phyloP scores from a whole-genome alignment of 176 grass and related monocot species.

The Cenchrus fungigraminus region DNA sequence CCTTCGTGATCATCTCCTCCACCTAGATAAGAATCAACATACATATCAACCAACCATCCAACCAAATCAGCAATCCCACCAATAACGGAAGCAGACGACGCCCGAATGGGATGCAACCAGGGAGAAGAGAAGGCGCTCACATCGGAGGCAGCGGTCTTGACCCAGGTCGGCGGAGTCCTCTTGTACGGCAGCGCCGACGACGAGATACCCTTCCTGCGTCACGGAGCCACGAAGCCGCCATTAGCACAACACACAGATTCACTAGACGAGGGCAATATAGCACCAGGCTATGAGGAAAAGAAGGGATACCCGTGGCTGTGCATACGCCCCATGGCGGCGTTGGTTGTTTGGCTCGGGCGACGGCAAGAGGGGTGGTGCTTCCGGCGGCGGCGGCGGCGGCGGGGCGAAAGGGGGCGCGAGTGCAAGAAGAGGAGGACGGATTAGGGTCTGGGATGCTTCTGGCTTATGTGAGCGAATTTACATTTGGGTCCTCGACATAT shows the following conservation, averaged over 20 bases:
- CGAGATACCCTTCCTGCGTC: slow-evolving; percentile 79
- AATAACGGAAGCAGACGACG: not conserved
- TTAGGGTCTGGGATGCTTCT: slow-evolving; percentile 51
- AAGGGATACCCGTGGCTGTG: slow-evolving; percentile 65
- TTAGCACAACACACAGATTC: slow-evolving; percentile 30
- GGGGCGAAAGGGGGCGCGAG: slow-evolving; percentile 33
- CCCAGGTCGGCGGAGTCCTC: slow-evolving; percentile 77
- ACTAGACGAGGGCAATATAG: not conserved
- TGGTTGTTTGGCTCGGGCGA: not conserved
- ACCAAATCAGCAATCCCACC: not conserved
- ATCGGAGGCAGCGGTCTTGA: slow-evolving; percentile 73
- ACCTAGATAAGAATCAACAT: slow-evolving; percentile 33
- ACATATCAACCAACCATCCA: not conserved
- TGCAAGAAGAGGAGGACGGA: not conserved
- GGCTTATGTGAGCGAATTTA: too few species aligned
- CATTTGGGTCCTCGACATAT: not conserved
- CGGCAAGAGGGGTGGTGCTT: not conserved
- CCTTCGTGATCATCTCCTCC: slow-evolving; percentile 88
- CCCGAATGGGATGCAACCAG: not conserved
- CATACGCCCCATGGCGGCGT: slow-evolving; percentile 79
- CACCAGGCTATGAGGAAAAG: not conserved
- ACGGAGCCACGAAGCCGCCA: slow-evolving; percentile 1
- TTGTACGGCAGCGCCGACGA: slow-evolving; percentile 88
- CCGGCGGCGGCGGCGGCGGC: slow-evolving; percentile 32
- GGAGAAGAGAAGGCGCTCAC: slow-evolving; percentile 25